Conservation (phyloP, 805 yeast species). For the Limtongia smithiae region DNA sequence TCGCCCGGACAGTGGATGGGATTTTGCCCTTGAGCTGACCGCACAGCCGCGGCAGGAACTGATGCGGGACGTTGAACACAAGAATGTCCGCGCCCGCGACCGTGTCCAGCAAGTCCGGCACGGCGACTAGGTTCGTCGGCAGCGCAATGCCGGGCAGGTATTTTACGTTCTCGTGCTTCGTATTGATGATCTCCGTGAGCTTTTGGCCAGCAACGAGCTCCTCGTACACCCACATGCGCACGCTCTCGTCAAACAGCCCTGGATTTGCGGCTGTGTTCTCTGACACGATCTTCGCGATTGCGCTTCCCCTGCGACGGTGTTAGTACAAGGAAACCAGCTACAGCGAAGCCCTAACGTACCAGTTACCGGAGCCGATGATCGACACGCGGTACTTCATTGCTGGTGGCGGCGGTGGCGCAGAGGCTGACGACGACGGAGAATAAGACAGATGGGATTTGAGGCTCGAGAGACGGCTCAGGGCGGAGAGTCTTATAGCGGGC, state of each 20-base stretch:
- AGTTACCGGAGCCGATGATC: conserved; percentile 94
- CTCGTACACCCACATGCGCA: conserved; percentile 96
- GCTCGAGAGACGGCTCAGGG: no score
- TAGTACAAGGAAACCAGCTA: no score
- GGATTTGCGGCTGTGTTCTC: conserved; percentile 77
- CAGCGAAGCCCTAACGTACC: no score
- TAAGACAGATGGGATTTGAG: no score
- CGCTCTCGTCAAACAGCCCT: conserved; percentile 64
- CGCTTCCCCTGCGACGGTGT: conserved; percentile 72
- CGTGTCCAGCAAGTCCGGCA: conserved; percentile 74
- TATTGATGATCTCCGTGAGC: conserved; percentile 86
- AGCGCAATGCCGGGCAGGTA: conserved; percentile 85
- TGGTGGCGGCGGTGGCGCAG: no score
- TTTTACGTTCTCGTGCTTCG: conserved; percentile 87
- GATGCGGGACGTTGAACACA: conserved; percentile 95
- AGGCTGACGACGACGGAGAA: no score
- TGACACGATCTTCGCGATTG: conserved; percentile 91
- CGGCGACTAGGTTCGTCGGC: conserved; percentile 84
- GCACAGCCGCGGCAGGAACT: conserved; percentile 77
- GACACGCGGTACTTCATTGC: conserved; percentile 41
- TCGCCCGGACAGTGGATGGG: conserved; percentile 70
- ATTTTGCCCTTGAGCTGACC: conserved; percentile 54
- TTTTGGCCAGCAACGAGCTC: conserved; percentile 66
- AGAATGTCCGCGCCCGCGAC: conserved; percentile 79
- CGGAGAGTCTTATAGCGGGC: no score